phyloP scores from a whole-genome alignment of 768 basidiomycete species.

The Psilocybe cyanescens region DNA sequence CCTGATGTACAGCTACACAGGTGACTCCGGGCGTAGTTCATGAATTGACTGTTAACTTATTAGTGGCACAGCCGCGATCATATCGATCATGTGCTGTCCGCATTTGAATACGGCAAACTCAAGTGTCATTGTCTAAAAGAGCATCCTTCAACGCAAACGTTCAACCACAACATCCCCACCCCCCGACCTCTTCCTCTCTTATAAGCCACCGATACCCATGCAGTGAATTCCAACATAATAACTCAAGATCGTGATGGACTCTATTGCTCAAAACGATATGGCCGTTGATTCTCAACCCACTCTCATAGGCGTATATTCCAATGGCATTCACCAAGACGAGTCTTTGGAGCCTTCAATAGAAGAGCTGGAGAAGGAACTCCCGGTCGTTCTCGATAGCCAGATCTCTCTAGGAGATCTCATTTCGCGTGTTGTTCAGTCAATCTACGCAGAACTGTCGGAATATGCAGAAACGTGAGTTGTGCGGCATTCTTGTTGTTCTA shows the following conservation, averaged over 20 bases:
- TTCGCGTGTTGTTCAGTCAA: slow-evolving; percentile 75
- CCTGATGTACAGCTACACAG: neutral
- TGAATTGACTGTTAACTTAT: neutral
- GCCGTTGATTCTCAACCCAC: slow-evolving; percentile 14
- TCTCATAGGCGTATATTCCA: slow-evolving; percentile 20
- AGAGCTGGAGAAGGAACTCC: slow-evolving; percentile 75
- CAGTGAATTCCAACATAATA: neutral
- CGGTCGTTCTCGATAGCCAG: slow-evolving; percentile 73
- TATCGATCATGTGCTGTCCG: slow-evolving; percentile 15
- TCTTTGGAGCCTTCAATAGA: slow-evolving; percentile 44
- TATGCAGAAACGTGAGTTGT: slow-evolving; percentile 81
- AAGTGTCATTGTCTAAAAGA: neutral
- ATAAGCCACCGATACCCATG: neutral
- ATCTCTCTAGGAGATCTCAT: slow-evolving; percentile 74
- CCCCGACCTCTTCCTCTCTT: neutral
- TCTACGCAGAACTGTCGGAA: slow-evolving; percentile 84
- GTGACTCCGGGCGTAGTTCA: neutral
- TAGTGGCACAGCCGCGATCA: neutral
- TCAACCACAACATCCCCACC: neutral
- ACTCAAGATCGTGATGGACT: neutral
- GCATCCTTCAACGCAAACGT: neutral
- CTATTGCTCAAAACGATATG: slow-evolving; percentile 4
- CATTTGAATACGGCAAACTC: neutral
- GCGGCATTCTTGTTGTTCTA: neutral
- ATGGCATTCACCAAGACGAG: slow-evolving; percentile 30